Evolutionary conservation across 2,329 filamentous ascomycete genomes (phyloP).

Genomic region (Pseudogymnoascus sp.): DNA sequence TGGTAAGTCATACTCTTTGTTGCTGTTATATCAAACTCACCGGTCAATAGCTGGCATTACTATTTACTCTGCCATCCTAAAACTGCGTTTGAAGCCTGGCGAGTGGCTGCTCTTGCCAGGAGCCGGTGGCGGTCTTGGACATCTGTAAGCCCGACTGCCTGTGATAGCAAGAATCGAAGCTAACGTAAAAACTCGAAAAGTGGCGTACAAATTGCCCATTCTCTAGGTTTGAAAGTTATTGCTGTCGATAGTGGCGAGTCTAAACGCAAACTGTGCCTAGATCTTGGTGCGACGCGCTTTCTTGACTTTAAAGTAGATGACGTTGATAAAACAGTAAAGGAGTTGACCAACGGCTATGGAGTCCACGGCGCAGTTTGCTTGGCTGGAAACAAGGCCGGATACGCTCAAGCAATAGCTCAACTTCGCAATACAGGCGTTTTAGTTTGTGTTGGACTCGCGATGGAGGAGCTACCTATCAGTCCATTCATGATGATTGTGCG

Average conservation of each 20-base stretch:
- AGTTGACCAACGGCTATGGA: not conserved
- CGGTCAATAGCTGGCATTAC: not conserved
- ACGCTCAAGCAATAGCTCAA: not conserved
- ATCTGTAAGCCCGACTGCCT: not conserved
- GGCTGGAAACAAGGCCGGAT: not conserved
- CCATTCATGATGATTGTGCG: not conserved
- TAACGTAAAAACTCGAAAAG: not conserved
- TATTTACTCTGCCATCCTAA: not conserved
- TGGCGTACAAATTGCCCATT: not conserved
- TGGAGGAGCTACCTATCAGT: not conserved
- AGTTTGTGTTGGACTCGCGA: constrained; percentile 8
- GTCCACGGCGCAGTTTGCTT: not conserved
- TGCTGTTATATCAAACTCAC: not conserved
- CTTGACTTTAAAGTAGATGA: not conserved
- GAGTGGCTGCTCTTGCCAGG: not conserved
- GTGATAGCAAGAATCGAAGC: not conserved
- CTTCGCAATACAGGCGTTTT: not conserved
- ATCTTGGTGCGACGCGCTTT: not conserved
- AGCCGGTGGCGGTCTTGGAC: not conserved
- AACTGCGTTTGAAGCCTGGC: not conserved
- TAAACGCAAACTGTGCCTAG: not conserved
- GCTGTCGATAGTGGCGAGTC: not conserved
- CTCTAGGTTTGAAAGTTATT: not conserved
- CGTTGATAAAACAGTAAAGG: not conserved
- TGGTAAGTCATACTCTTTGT: not conserved